phyloP scores from a whole-genome alignment of 2,329 filamentous ascomycete species.

The Byssoonygena ceratinophila region DNA sequence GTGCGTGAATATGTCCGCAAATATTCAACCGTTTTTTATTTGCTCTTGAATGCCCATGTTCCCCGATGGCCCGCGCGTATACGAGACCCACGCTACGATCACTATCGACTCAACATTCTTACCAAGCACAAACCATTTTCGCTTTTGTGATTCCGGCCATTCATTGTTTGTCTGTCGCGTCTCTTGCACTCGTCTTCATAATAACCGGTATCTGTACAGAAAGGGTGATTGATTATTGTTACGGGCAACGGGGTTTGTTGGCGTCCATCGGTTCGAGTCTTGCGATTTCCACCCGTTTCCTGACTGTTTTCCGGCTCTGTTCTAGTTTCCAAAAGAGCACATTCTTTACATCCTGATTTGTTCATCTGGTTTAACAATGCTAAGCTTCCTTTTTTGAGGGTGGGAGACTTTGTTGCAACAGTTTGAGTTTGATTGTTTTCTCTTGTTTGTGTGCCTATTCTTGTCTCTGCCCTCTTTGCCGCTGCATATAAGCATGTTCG shows the following conservation, averaged over 20 bases:
- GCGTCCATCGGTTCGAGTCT: conserved; percentile 4
- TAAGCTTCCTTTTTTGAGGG: not conserved
- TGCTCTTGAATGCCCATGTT: not conserved
- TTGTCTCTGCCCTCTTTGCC: not conserved
- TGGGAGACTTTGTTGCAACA: not conserved
- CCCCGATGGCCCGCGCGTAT: not conserved
- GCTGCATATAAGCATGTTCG: conserved; percentile 5
- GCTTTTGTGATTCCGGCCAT: not conserved
- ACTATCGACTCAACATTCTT: not conserved
- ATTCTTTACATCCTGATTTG: not conserved
- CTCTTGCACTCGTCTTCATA: not conserved
- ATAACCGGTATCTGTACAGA: conserved; percentile 4
- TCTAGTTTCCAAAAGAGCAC: not conserved
- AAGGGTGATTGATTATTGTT: not conserved
- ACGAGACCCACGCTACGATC: conserved; percentile 3
- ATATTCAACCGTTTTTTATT: not conserved
- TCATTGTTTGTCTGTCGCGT: not conserved
- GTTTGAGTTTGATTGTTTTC: not conserved
- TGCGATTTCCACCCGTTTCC: conserved; percentile 5
- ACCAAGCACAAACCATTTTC: not conserved
- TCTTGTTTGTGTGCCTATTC: not conserved
- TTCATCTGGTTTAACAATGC: not conserved
- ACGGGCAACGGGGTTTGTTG: not conserved
- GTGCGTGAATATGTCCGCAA: no score
- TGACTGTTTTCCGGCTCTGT: conserved; percentile 4